These are phyloP conservation scores for Podaxis sp. DNA, from an alignment of 768 basidiomycete species.

Conservation along the genomic window DNA sequence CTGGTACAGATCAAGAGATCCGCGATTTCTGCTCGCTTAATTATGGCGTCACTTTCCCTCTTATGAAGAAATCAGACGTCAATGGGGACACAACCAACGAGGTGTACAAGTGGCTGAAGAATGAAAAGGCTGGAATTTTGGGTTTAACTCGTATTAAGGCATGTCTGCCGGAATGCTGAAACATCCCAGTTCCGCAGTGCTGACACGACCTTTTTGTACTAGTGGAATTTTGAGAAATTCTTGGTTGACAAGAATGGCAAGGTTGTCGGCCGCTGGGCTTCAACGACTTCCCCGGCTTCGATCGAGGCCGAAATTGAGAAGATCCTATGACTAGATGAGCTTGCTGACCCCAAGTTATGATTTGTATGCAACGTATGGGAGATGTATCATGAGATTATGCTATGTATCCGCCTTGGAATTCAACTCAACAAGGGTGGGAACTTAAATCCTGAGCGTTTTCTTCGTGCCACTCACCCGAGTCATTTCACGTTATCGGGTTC, in stretches of 20 bases:
- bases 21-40: conserved; percentile 74
- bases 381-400: not conserved
- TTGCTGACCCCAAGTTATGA: not conserved
- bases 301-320: conserved; percentile 67
- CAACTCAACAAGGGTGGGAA: not conserved
- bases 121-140: conserved; percentile 70
- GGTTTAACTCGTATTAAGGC: conserved; percentile 79
- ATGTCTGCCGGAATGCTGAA: conserved; percentile 17
- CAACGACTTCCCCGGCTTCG: conserved; percentile 66
- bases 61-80: conserved; percentile 93
- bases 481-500: too few species aligned
- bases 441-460: too few species aligned
- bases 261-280: conserved; percentile 75
- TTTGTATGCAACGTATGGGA: not conserved
- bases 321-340: conserved; percentile 26
- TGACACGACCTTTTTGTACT: not conserved
- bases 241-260: conserved; percentile 76
- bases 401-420: not conserved
- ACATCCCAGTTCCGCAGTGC: not conserved
- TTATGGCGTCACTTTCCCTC: conserved; percentile 86
- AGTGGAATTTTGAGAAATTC: conserved; percentile 96
- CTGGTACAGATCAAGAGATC: conserved; percentile 76
- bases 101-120: conserved; percentile 85
- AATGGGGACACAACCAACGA: conserved; percentile 85
- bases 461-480: too few species aligned